phyloP scores from a whole-genome alignment of 371 early-diverging fungal genomes.

The Mucor mucedo region DNA sequence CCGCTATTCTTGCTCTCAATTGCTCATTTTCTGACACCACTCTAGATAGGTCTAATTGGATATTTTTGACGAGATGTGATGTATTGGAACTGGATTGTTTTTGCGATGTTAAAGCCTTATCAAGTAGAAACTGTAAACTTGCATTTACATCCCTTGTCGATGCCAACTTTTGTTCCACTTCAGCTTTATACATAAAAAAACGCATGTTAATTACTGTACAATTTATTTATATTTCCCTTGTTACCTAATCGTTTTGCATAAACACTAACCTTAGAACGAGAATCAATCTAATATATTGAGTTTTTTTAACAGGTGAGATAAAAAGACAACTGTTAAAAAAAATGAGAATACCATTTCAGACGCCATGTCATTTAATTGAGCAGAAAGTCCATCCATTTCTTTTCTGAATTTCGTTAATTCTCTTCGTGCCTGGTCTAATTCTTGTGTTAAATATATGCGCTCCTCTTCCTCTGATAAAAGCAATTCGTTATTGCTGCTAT shows the following conservation, averaged over 20 bases:
- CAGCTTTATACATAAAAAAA: constrained; percentile 39
- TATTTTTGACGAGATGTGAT: constrained; percentile 64
- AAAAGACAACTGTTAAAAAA: not conserved
- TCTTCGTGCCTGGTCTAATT: constrained; percentile 63
- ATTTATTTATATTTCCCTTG: not conserved
- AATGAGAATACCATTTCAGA: constrained; percentile 56
- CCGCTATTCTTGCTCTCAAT: constrained; percentile 61
- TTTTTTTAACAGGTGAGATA: constrained; percentile 1
- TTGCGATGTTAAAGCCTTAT: constrained; percentile 63
- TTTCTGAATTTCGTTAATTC: constrained; percentile 64
- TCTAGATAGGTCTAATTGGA: constrained; percentile 67
- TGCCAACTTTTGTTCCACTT: constrained; percentile 68
- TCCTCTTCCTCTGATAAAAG: constrained; percentile 40
- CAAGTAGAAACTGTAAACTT: constrained; percentile 59
- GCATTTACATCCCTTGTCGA: constrained; percentile 68
- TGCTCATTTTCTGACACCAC: constrained; percentile 68
- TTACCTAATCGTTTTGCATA: constrained; percentile 57
- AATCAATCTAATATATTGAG: constrained; percentile 41
- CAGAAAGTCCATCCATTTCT: constrained; percentile 67
- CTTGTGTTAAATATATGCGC: constrained; percentile 57
- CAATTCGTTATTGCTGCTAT: constrained; percentile 1
- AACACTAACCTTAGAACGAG: constrained; percentile 61
- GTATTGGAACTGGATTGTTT: constrained; percentile 67
- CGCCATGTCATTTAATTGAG: constrained; percentile 69
- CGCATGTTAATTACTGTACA: not conserved